Base-by-base conservation (phyloP, 495 filamentous ascomycete species). In the Rostrohypoxylon terebratum region DNA sequence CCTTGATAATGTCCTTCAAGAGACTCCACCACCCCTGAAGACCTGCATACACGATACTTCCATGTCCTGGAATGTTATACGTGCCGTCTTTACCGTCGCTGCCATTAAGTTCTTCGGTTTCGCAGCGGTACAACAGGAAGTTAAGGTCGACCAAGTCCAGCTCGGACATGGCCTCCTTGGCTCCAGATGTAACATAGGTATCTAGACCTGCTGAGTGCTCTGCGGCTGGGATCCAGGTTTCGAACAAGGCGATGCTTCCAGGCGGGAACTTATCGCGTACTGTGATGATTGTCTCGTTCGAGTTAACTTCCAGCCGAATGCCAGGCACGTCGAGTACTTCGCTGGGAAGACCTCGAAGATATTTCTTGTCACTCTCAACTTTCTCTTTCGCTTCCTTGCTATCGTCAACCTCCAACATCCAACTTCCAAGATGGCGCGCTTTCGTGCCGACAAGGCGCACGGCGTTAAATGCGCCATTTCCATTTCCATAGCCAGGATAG, bases 11-110 rank as follows among this genome's bases (percentile, higher is more conserved):
- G 66, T 91, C 85, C 71, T 92, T 91, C 44, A 99, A 84, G 6
- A 97, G 84, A 78, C 94, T 98, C 96, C 94, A 98, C 96, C 96
- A 99, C 13, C 96, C 96, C 78, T 99, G 96, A 28, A 99, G 86
- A 50, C 96, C 96, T 63, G 96, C 94, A 79, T 99, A 99, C 16
- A 98, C 93, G 45, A 97, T 84, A 53, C 91, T 85, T 3, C 94
- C 96, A 74, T 92, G 82, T 0, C 90, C 89, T 9, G 96, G 96
- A 69, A 99, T 93, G 53, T 84, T 87, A 79, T 98, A 99, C 0
- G 90, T 90, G 1, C 96, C 96, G 82, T 98, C 93, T 65, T 88
- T 86, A 8, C 92, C 92, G 23, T 86, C 85, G 64, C 91, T 97
- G 0, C 85, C 88, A 66, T 96, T 94, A 50, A 87, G 87, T 78